These are phyloP conservation scores for Trichosanthes cucumerina DNA, from an alignment of 306 rosid genomes.

Conservation along the genomic window DNA sequence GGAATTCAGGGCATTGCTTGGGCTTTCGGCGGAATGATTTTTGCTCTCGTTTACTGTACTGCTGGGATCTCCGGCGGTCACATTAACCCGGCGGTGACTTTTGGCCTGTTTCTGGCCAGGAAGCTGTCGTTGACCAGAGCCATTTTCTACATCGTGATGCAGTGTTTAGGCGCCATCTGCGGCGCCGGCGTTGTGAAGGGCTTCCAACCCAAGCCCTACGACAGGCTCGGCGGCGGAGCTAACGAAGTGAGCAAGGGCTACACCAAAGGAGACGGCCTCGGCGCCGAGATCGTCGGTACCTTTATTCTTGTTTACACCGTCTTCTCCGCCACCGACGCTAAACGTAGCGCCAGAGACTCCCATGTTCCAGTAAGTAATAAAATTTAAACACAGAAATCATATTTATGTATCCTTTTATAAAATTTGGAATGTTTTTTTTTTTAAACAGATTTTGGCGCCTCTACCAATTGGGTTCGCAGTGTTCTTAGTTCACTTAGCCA, in stretches of 20 bases:
- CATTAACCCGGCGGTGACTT: slow-evolving; percentile 58
- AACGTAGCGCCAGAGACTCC: slow-evolving; percentile 71
- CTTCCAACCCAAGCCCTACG: slow-evolving; percentile 9
- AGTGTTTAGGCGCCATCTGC: slow-evolving; percentile 59
- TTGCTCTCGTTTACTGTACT: slow-evolving; percentile 87
- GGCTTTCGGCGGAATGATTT: slow-evolving; percentile 96
- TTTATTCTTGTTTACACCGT: slow-evolving; percentile 60
- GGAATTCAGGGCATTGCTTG: slow-evolving; percentile 66
- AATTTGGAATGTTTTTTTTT: background rate
- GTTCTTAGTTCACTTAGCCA: slow-evolving; percentile 53
- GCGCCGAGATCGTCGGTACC: slow-evolving; percentile 53
- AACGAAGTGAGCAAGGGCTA: slow-evolving; percentile 52
- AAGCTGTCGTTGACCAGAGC: slow-evolving; percentile 76
- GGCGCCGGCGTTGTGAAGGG: slow-evolving; percentile 55
- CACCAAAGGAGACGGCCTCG: slow-evolving; percentile 66
- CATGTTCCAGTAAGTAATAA: slow-evolving; percentile 44
- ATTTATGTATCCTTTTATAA: too few relatives aligned
- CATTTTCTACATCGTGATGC: slow-evolving; percentile 76
- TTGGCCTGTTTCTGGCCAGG: slow-evolving; percentile 72
- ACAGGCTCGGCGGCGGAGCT: slow-evolving; percentile 43
- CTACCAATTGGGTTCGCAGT: slow-evolving; percentile 86
- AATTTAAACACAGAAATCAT: too few relatives aligned
- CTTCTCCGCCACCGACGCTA: slow-evolving; percentile 93
- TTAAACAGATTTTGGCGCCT: slow-evolving; percentile 70
- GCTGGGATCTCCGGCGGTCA: slow-evolving; percentile 92